These are phyloP conservation scores for Hypoxylon sp. DNA, from an alignment of 2,329 filamentous ascomycete species.

Conservation along the genomic window DNA sequence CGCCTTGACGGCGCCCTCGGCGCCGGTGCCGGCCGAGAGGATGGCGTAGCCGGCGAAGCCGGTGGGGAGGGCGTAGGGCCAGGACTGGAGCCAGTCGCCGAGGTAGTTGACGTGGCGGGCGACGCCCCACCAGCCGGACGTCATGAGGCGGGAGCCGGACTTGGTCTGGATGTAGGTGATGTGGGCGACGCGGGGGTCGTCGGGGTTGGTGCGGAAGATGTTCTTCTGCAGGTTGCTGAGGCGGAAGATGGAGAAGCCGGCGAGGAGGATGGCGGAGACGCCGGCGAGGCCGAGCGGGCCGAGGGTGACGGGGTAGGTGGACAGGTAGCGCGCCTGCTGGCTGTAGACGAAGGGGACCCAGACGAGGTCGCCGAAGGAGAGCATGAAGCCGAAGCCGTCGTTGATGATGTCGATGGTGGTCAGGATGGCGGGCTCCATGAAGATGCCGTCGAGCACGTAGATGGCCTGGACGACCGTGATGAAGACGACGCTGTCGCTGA, in stretches of 20 bases:
- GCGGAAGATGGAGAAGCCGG: constrained; percentile 92
- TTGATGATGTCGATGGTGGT: constrained; percentile 95
- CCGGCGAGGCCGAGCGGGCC: constrained; percentile 70
- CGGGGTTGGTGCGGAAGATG: constrained; percentile 85
- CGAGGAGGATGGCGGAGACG: constrained; percentile 71
- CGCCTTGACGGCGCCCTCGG: constrained; percentile 63
- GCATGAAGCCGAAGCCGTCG: constrained; percentile 95
- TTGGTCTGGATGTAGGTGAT: constrained; percentile 87
- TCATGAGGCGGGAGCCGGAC: constrained; percentile 80
- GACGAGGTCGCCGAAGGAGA: constrained; percentile 88
- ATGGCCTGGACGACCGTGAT: constrained; percentile 79
- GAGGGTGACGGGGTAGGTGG: constrained; percentile 81
- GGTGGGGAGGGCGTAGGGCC: constrained; percentile 89
- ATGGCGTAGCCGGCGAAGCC: constrained; percentile 84
- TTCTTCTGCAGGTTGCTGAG: constrained; percentile 96
- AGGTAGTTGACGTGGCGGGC: constrained; percentile 96
- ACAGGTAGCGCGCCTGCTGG: constrained; percentile 83
- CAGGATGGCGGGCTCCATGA: constrained; percentile 86
- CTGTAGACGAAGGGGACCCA: constrained; percentile 95
- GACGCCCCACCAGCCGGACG: constrained; percentile 91
- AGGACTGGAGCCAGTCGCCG: constrained; percentile 93
- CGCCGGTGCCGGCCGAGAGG: constrained; percentile 60
- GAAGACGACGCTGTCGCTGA: constrained; percentile 86
- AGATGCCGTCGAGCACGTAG: constrained; percentile 85
- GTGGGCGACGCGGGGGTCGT: constrained; percentile 79